Base-by-base conservation (phyloP, 2,329 filamentous ascomycete genomes). In the Venturia carpophila region DNA sequence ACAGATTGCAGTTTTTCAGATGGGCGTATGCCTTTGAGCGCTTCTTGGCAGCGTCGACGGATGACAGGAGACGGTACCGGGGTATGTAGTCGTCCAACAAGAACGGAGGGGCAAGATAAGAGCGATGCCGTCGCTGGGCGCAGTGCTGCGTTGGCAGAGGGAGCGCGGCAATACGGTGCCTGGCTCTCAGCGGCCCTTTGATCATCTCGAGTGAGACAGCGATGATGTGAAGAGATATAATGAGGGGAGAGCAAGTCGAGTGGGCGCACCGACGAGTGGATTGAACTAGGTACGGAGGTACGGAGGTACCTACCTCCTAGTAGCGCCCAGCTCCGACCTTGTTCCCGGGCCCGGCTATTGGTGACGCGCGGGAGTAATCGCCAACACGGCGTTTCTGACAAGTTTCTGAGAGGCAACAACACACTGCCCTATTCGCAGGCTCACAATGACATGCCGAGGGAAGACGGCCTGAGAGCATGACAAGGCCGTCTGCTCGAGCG, bases 1-100 rank as follows among this genome's bases (percentile, higher is more conserved):
- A 95, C 9, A 95, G 80, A 70, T 94, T 95, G 77, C 90, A 95
- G 65, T 91, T 86, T 15, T 83, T 79, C 37, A 95, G 79, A 72
- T 95, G 90, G 0, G 86, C 84, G 71, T 92, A 91, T 1, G 90
- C 89, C 24, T 79, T 77, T 1, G 87, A 87, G 13, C 89, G 84
- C 73, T 95, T 95, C 77, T 85, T 86, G 1, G 89, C 82, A 4
- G 84, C 86, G 64, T 92, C 87, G 3, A 83, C 74, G 1, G 88
- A 84, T 1, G 86, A 85, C 15, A 94, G 80, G 5, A 84, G 80
- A 69, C 87, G 83, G 72, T 92, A 92, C 61, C 87, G 84, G 0
- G 90, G 90, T 15, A 83, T 84, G 74, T 94, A 91, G 72, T 87
- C 83, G 71, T 86, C 83, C 2, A 94, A 82, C 24, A 94, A 82